Conservation (phyloP, 1,139 yeast species). For the Pichia sp. region DNA sequence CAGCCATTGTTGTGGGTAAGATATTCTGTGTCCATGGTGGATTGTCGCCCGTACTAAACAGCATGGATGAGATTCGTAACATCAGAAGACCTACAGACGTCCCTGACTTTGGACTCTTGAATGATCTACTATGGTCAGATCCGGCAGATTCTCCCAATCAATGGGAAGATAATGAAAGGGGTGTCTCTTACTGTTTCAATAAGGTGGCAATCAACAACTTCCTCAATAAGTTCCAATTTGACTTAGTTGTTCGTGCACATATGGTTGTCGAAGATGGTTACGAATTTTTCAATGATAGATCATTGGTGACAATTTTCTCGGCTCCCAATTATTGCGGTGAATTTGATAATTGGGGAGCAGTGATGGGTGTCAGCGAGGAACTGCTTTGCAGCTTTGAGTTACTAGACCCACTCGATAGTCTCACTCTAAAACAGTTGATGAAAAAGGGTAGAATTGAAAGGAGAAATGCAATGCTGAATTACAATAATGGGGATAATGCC, state of each 20-base stretch:
- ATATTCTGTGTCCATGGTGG: constrained; percentile 99
- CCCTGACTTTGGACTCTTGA: constrained; percentile 89
- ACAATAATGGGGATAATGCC: constrained; percentile 3
- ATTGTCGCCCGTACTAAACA: constrained; percentile 79
- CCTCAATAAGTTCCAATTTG: constrained; percentile 80
- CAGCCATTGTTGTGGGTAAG: constrained; percentile 93
- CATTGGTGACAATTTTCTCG: constrained; percentile 88
- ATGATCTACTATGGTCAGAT: constrained; percentile 93
- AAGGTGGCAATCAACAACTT: constrained; percentile 91
- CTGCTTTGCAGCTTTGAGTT: constrained; percentile 87
- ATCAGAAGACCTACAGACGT: constrained; percentile 96
- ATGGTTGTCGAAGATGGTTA: constrained; percentile 99
- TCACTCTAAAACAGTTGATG: constrained; percentile 90
- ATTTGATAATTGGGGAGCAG: constrained; percentile 99
- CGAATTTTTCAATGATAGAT: constrained; percentile 90
- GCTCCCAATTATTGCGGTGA: constrained; percentile 99
- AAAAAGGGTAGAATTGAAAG: constrained; percentile 79
- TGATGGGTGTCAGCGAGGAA: constrained; percentile 93
- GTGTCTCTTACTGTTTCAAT: constrained; percentile 93
- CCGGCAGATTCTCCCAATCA: constrained; percentile 67
- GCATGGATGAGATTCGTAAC: constrained; percentile 86
- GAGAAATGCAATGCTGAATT: constrained; percentile 40
- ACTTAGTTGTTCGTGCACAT: constrained; percentile 93
- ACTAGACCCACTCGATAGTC: constrained; percentile 87
- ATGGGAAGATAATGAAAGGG: constrained; percentile 98